Base-by-base conservation (phyloP, 108 stramenopile genomes). In the Stephanodiscus minutulus region DNA sequence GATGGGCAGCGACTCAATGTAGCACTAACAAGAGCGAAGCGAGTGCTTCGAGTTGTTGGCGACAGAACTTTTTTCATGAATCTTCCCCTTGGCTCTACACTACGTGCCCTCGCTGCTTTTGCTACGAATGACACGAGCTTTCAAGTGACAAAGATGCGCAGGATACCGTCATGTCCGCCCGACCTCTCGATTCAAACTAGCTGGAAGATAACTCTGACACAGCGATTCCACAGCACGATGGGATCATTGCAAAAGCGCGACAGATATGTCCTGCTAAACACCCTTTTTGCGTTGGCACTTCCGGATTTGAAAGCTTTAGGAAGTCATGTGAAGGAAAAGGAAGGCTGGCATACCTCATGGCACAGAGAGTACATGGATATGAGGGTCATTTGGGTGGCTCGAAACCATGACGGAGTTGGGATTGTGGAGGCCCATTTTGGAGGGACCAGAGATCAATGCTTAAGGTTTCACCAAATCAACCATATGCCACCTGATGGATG, bases 1-100 rank as follows among this genome's bases (percentile, higher is more conserved):
- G 89, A 95, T 44, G 31, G 60, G 18, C 78, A 89, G 18, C 85
- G 94, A 11, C 61, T 95, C 33, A 88, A 88, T 77, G 94, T 95
- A 12, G 94, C 91, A 10, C 61, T 95, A 46, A 95, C 94, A 20
- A 68, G 94, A 11, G 90, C 94, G 3, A 85, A 75, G 58, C 76
- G 74, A 35, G 83, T 78, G 3, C 70, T 93, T 20, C 70, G 88
- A n/a, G 5, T 86, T n/a, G 50, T 68, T 53, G 85, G 85, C 29
- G 79, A 85, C 49, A 1, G n/a, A 5, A 13, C 12, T 22, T 53
- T 53, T 31, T 68, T 56, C 52, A 13, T 13, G 35, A 54, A 35
- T 22, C 48, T 68, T 25, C 36, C 10, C 41, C 25, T 5, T 12
- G 48, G 18, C 28, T 48, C 49, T 48, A 52, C 46, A 12, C 33